Conservation (phyloP, 2,329 filamentous ascomycete genomes). For the Rhexocercosporidium sp. region DNA sequence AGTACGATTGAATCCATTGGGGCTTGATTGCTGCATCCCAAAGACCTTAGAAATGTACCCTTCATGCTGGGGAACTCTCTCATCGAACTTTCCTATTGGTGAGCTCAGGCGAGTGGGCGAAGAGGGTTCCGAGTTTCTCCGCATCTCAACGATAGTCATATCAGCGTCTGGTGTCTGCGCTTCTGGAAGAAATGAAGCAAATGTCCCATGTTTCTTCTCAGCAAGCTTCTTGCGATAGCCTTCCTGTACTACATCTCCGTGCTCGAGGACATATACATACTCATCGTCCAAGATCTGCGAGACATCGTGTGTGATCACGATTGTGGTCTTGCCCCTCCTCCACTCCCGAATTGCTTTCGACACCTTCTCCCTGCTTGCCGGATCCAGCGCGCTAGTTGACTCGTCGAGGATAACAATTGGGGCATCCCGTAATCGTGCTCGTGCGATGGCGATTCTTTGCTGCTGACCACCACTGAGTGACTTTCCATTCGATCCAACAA, state of each 20-base stretch:
- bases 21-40: constrained; percentile 13
- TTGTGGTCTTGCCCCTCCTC: constrained; percentile 82
- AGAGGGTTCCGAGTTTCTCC: constrained; percentile 24
- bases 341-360: constrained; percentile 78
- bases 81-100: constrained; percentile 10
- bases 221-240: constrained; percentile 67
- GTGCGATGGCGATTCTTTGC: constrained; percentile 80
- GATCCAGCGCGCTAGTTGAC: constrained; percentile 83
- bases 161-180: background rate
- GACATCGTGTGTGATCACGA: constrained; percentile 92
- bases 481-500: constrained; percentile 71
- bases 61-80: constrained; percentile 8
- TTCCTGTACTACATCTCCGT: constrained; percentile 69
- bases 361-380: constrained; percentile 68
- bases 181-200: constrained; percentile 50
- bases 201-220: constrained; percentile 49
- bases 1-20: background rate
- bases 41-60: constrained; percentile 28
- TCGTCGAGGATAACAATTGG: constrained; percentile 88
- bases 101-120: constrained; percentile 16
- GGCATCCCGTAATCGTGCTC: constrained; percentile 77
- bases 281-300: constrained; percentile 75
- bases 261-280: constrained; percentile 80
- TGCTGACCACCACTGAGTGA: constrained; percentile 83
- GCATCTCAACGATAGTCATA: background rate